Percentiles rank a stretch among this genome's conserved stretches.
phyloP scores from a whole-genome alignment of 1,139 yeast species.

The Meyerozyma guilliermondii region DNA sequence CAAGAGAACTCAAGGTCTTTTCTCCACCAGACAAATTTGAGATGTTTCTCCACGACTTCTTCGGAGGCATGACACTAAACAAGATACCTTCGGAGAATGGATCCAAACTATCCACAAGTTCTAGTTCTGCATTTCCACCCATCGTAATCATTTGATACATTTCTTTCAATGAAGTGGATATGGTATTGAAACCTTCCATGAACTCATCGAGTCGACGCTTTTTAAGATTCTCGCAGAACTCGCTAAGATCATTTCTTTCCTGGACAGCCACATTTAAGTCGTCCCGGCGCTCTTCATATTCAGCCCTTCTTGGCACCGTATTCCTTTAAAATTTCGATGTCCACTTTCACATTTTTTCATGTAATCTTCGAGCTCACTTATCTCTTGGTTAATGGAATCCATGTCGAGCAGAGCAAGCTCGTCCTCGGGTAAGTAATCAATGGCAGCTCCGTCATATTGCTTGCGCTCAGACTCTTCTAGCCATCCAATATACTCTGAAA shows the following conservation, averaged over 20 bases:
- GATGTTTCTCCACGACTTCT: conserved; percentile 95
- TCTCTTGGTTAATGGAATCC: conserved; percentile 45
- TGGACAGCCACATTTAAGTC: conserved; percentile 67
- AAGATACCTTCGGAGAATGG: conserved; percentile 98
- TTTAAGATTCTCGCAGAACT: conserved; percentile 63
- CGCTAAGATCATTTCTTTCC: conserved; percentile 62
- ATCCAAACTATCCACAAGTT: conserved; percentile 89
- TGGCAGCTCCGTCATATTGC: conserved; percentile 28
- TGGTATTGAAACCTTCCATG: conserved; percentile 85
- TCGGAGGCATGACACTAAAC: conserved; percentile 99
- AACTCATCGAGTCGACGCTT: conserved; percentile 79
- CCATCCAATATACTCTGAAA: conserved; percentile 47
- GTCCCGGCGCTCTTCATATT: conserved; percentile 55
- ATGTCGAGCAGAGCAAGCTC: conserved; percentile 50
- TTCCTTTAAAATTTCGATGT: conserved; percentile 71
- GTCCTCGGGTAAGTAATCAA: conserved; percentile 45
- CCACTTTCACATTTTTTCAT: conserved; percentile 59
- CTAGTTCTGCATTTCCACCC: conserved; percentile 99
- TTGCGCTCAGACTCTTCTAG: conserved; percentile 33
- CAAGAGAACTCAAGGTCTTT: conserved; percentile 90
- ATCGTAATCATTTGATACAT: conserved; percentile 98
- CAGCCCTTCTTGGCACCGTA: conserved; percentile 65
- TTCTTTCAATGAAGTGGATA: conserved; percentile 84
- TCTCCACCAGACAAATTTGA: conserved; percentile 97
- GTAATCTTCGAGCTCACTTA: conserved; percentile 51